Evolutionary conservation across 75 land plant genomes (phyloP).

Genomic region (Picea sitchensis): DNA sequence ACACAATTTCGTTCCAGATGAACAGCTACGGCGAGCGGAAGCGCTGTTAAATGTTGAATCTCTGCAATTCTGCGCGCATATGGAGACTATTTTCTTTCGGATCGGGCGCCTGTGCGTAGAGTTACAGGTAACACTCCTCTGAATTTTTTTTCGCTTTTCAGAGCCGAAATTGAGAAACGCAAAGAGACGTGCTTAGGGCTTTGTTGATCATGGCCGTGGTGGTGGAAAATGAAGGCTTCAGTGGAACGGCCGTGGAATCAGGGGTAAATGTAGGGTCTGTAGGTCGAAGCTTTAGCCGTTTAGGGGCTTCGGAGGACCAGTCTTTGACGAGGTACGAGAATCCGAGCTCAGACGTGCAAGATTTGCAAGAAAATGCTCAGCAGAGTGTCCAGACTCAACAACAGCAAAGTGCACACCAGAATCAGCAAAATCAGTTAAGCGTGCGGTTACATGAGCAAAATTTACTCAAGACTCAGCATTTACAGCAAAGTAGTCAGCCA

Average conservation of each 20-base stretch:
- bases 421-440: background rate
- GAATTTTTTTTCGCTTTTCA: background rate
- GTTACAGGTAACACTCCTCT: background rate
- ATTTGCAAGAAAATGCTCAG: background rate
- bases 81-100: background rate
- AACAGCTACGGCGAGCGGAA: background rate
- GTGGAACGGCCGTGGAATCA: background rate
- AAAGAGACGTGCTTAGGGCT: background rate
- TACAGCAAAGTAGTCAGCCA: background rate
- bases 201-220: background rate
- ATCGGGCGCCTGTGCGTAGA: no score
- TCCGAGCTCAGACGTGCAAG: background rate
- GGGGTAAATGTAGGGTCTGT: slow-evolving; percentile 4
- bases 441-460: background rate
- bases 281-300: background rate
- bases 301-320: no score
- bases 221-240: slow-evolving; percentile 1
- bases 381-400: background rate
- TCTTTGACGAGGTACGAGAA: no score
- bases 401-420: background rate
- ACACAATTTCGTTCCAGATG: background rate
- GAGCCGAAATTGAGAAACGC: background rate
- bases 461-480: background rate
- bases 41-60: no score
- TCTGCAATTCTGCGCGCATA: no score